Percentiles rank a stretch among this genome's conserved stretches.
These are phyloP conservation scores for Trichophyton benhamiae DNA, from an alignment of 2,329 filamentous ascomycete genomes.

Conservation along the genomic window DNA sequence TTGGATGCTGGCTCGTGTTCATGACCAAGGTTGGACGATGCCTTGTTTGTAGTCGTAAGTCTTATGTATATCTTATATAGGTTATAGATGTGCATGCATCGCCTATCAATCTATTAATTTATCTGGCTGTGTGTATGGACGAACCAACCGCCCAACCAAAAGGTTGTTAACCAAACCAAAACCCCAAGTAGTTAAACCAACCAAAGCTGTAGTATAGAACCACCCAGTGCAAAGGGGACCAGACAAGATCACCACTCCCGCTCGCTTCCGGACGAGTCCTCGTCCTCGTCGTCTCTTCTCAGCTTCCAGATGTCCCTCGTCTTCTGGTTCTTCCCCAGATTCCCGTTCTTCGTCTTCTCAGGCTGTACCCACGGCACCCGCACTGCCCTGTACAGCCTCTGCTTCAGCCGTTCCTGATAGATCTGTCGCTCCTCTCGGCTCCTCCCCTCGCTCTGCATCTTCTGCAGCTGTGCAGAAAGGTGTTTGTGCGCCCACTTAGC, in stretches of 20 bases:
- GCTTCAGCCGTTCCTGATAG: constrained; percentile 18
- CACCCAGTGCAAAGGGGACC: background rate
- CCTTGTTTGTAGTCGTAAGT: background rate
- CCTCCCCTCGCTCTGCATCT: constrained; percentile 6
- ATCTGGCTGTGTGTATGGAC: too few relatives aligned
- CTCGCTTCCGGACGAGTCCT: constrained; percentile 24
- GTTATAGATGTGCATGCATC: too few relatives aligned
- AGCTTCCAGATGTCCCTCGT: constrained; percentile 25
- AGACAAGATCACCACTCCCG: background rate
- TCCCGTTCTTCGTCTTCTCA: constrained; percentile 21
- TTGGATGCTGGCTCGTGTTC: too few relatives aligned
- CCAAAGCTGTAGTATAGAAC: background rate
- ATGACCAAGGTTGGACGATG: background rate
- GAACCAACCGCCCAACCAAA: too few relatives aligned
- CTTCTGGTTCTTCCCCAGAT: constrained; percentile 25
- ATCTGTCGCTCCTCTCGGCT: constrained; percentile 7
- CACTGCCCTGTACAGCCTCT: constrained; percentile 26
- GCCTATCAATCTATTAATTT: too few relatives aligned
- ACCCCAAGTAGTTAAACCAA: too few relatives aligned
- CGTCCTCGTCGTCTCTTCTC: constrained; percentile 27
- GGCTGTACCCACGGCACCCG: constrained; percentile 31
- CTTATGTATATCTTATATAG: too few relatives aligned
- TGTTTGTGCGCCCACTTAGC: constrained; percentile 27
- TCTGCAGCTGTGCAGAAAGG: constrained; percentile 18
- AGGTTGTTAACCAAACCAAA: too few relatives aligned